These are phyloP conservation scores for Aspergillus calidoustus DNA, from an alignment of 2,329 filamentous ascomycete genomes.

Conservation along the genomic window DNA sequence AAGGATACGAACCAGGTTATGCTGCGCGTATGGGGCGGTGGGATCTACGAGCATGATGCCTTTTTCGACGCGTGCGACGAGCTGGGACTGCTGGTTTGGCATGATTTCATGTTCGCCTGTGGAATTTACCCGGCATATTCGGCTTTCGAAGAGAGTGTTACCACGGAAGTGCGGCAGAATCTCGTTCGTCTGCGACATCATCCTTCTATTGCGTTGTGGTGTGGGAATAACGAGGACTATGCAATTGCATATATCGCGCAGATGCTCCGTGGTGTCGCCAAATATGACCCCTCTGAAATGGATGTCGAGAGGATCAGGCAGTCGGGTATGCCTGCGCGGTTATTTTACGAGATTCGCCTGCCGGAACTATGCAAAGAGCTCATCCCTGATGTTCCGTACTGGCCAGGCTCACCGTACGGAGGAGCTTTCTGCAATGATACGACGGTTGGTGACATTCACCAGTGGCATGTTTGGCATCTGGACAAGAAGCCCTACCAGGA, in stretches of 20 bases:
- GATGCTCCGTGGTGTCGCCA: conserved; percentile 47
- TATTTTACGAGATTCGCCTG: conserved; percentile 91
- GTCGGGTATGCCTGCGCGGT: conserved; percentile 85
- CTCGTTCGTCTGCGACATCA: conserved; percentile 77
- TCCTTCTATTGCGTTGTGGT: conserved; percentile 83
- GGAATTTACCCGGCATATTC: conserved; percentile 74
- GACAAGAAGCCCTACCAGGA: conserved; percentile 82
- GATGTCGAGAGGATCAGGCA: conserved; percentile 56
- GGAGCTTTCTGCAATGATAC: conserved; percentile 78
- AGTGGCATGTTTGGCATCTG: conserved; percentile 73
- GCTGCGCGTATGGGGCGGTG: conserved; percentile 72
- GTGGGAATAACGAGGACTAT: conserved; percentile 95
- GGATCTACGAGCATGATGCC: conserved; percentile 74
- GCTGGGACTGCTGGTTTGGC: conserved; percentile 81
- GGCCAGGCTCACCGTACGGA: conserved; percentile 85
- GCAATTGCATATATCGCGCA: neutral
- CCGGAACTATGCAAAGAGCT: conserved; percentile 72
- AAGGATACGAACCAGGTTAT: conserved; percentile 66
- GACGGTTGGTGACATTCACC: conserved; percentile 87
- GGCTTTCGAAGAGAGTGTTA: conserved; percentile 65
- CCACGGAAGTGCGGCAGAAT: conserved; percentile 69
- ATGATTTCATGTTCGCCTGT: conserved; percentile 84
- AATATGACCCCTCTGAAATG: conserved; percentile 77
- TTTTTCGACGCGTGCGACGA: conserved; percentile 81
- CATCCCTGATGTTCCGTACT: conserved; percentile 70